These are phyloP conservation scores for Olyra latifolia DNA, from an alignment of 176 grass and related monocot genomes.

Conservation along the genomic window DNA sequence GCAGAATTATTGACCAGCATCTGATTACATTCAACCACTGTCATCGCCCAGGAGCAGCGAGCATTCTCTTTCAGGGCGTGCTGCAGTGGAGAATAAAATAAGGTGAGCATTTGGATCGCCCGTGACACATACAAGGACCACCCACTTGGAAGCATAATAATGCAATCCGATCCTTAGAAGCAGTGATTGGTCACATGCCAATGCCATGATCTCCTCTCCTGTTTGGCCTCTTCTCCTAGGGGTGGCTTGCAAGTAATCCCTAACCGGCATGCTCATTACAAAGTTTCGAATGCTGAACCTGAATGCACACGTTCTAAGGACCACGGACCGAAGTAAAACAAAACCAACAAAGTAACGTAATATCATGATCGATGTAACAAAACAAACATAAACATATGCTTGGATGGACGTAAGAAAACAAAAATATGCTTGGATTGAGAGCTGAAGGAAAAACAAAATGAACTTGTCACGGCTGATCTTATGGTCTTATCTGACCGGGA, in stretches of 20 bases:
- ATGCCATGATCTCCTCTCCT: background rate
- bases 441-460: too few relatives aligned
- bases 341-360: too few relatives aligned
- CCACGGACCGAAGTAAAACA: too few relatives aligned
- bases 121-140: conserved; percentile 13
- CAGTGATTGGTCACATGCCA: background rate
- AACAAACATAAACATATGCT: too few relatives aligned
- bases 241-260: conserved; percentile 33
- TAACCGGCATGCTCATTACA: background rate
- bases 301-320: too few relatives aligned
- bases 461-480: too few relatives aligned
- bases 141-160: background rate
- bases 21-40: too few relatives aligned
- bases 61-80: background rate
- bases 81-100: background rate
- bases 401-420: too few relatives aligned
- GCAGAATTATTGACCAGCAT: background rate
- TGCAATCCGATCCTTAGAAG: background rate
- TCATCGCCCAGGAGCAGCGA: background rate
- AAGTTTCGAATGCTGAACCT: too few relatives aligned
- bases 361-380: too few relatives aligned
- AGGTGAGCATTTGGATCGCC: background rate
- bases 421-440: too few relatives aligned
- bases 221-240: background rate
- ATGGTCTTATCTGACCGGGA: too few relatives aligned